phyloP scores from a whole-genome alignment of 306 rosid genomes.

The Cicer bijugum region DNA sequence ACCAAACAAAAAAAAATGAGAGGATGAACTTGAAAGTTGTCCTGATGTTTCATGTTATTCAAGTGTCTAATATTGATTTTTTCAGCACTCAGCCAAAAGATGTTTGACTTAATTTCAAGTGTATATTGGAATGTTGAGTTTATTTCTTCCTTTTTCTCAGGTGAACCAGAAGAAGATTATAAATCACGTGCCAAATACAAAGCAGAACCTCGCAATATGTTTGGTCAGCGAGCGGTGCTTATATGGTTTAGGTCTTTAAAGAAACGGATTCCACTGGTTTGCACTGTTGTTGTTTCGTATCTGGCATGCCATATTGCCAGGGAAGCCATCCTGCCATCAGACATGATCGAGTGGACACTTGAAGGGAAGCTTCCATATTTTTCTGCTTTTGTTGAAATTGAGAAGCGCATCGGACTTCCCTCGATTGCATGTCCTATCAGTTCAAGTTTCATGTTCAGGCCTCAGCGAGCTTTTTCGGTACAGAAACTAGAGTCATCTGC shows the following conservation, averaged over 20 bases:
- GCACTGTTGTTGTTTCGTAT: conserved; percentile 66
- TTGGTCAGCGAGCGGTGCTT: conserved; percentile 64
- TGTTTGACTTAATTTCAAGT: conserved; percentile 28
- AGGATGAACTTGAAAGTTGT: background rate
- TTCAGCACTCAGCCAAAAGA: background rate
- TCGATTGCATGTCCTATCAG: conserved; percentile 80
- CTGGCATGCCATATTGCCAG: conserved; percentile 85
- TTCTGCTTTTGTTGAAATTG: conserved; percentile 77
- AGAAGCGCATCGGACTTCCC: conserved; percentile 62
- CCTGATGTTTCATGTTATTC: conserved; percentile 17
- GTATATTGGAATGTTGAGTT: conserved; percentile 40
- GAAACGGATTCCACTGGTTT: conserved; percentile 67
- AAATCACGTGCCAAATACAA: conserved; percentile 45
- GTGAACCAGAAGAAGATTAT: conserved; percentile 51
- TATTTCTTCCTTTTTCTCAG: conserved; percentile 54
- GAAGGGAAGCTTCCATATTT: conserved; percentile 92
- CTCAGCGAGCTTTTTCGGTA: conserved; percentile 60
- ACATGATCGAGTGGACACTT: conserved; percentile 72
- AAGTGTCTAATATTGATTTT: conserved; percentile 8
- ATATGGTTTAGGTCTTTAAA: conserved; percentile 71
- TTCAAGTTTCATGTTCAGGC: conserved; percentile 72
- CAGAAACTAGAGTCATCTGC: conserved; percentile 74
- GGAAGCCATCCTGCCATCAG: conserved; percentile 78
- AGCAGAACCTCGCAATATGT: conserved; percentile 62
- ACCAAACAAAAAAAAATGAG: background rate